Base-by-base conservation (phyloP, 1,284 basidiomycete genomes). In the Pyrrhoderma noxium region DNA sequence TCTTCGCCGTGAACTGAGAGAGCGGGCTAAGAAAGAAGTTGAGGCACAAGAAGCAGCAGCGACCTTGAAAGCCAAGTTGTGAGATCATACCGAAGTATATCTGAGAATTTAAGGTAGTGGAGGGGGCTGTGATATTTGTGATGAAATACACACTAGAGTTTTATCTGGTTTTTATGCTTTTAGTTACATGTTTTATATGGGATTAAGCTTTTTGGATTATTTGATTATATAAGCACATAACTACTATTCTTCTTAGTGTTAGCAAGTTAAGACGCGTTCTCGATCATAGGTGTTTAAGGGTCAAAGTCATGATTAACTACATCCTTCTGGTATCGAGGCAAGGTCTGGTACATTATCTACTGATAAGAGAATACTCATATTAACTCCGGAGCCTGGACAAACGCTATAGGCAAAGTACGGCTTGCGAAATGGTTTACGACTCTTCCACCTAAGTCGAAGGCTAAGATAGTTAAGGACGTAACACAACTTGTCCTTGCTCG, bases 371-470 rank as follows among this genome's bases (percentile, higher is more conserved):
- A n/a, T 34, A 18, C 2, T 11, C 27, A 11, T 5, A 5, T 31
- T 31, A n/a, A n/a, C n/a, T n/a, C n/a, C n/a, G n/a, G n/a, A 9
- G 35, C 16, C 16, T 37, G 35, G 16, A 37, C 11, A 37, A 37
- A 16, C 35, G 16, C 35, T 36, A 47, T 35, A 93, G 95, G 95
- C 61, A 99, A 99, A 77, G 92, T 99, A 53, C 85, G 96, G 56
- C 81, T 99, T 43, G 88, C 94, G 21, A 99, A 99, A 79, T 99
- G 96, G 96, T 99, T 95, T 69, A 87, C 89, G 42, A 99, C 96
- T 1, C 85, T 98, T 75, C 79, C 90, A 18, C 87, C 92, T 19
- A 97, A 98, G 71, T 77, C 77, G 57, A 99, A 99, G 73, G 82
- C 84, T 54, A 99, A 99, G 82, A 98, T 99, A 63, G 89, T 98